Evolutionary conservation across 1,139 yeast species (phyloP).

Genomic region (Taphrina flavorubra): DNA sequence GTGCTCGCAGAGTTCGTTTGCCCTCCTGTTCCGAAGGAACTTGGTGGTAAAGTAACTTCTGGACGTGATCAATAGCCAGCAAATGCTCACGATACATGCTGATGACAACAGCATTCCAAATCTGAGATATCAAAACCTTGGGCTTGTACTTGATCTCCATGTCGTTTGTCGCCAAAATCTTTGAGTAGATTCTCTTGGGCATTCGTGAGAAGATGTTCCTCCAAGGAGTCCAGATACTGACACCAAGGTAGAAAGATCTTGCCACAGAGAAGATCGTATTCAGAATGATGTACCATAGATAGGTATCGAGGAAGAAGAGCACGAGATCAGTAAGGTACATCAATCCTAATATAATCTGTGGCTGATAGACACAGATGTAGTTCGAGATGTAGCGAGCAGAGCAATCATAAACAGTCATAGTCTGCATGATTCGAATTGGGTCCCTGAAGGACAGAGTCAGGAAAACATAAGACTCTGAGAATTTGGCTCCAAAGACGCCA

Average conservation of each 20-base stretch:
- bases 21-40: conserved; percentile 98
- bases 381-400: conserved; percentile 92
- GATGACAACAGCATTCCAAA: conserved; percentile 97
- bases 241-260: conserved; percentile 97
- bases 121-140: conserved; percentile 95
- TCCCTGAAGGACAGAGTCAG: conserved; percentile 89
- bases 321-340: conserved; percentile 91
- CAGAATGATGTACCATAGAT: conserved; percentile 95
- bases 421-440: conserved; percentile 79
- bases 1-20: conserved; percentile 96
- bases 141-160: conserved; percentile 99
- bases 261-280: conserved; percentile 96
- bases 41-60: conserved; percentile 86
- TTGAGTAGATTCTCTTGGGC: conserved; percentile 97
- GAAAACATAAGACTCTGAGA: conserved; percentile 88
- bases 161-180: conserved; percentile 95
- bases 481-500: conserved; percentile 85
- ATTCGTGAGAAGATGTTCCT: conserved; percentile 95
- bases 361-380: conserved; percentile 78
- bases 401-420: conserved; percentile 69
- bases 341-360: conserved; percentile 84
- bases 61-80: conserved; percentile 97
- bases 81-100: conserved; percentile 98
- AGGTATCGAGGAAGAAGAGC: conserved; percentile 97
- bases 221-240: conserved; percentile 98